A percentile compares a stretch with the other conserved stretches of the same genome.
Conservation (phyloP, 192 early-diverging fungal genomes). For the Glomus cerebriforme region DNA sequence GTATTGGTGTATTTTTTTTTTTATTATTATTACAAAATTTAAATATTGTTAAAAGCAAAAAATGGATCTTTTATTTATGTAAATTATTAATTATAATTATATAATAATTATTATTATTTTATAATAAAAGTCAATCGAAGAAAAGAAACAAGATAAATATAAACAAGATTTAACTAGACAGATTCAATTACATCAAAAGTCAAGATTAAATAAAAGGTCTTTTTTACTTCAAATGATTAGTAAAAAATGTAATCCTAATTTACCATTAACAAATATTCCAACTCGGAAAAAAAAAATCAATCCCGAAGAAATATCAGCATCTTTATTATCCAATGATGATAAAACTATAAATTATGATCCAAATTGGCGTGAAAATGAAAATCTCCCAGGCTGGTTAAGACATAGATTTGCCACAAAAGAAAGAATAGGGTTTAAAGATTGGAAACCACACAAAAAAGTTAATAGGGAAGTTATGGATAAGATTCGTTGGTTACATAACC, state of each 20-base stretch:
- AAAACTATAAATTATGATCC: background rate
- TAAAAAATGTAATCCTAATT: conserved; percentile 1
- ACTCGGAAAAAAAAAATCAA: background rate
- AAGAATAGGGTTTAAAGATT: conserved; percentile 9
- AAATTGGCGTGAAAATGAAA: conserved; percentile 3
- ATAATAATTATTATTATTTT: too few species aligned
- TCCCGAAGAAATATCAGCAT: background rate
- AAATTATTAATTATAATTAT: too few species aligned
- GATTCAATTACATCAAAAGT: background rate
- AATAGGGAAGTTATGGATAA: conserved; percentile 7
- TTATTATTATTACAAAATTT: too few species aligned
- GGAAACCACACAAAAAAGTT: conserved; percentile 14
- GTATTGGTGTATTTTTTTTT: too few species aligned
- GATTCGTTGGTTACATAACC: background rate
- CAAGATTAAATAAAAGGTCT: background rate
- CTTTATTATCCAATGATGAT: background rate
- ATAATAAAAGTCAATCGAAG: background rate
- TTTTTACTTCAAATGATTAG: background rate
- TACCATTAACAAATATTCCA: background rate
- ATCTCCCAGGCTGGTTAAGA: conserved; percentile 22
- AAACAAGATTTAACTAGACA: background rate
- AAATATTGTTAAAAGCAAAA: too few species aligned
- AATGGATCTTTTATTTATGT: too few species aligned
- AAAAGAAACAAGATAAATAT: background rate
- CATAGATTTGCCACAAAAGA: conserved; percentile 13